Percentiles rank a stretch among this genome's conserved stretches.
Conservation (phyloP, 371 early-diverging fungal genomes). For the Mortierella sp. region DNA sequence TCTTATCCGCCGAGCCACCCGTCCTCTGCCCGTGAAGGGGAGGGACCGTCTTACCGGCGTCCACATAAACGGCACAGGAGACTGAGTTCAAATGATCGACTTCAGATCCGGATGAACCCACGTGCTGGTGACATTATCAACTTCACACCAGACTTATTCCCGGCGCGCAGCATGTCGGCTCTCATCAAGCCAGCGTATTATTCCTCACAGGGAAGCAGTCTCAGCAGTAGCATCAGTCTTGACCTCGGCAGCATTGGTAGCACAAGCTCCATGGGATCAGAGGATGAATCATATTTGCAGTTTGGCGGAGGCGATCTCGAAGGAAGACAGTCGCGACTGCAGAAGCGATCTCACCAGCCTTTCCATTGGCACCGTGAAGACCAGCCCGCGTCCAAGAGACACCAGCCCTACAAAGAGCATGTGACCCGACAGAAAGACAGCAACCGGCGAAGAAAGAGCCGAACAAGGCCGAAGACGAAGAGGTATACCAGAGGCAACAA, state of each 20-base stretch:
- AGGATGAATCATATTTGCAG: neutral
- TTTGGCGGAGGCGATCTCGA: conserved; percentile 9
- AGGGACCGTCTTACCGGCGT: too few species aligned
- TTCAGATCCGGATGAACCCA: conserved; percentile 52
- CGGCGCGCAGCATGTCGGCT: conserved; percentile 29
- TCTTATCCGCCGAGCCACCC: conserved; percentile 8
- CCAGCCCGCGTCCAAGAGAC: conserved; percentile 5
- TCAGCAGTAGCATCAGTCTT: neutral
- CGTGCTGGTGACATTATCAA: conserved; percentile 25
- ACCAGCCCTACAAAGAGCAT: conserved; percentile 6
- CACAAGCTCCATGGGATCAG: neutral
- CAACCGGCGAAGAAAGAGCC: neutral
- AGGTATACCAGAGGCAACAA: neutral
- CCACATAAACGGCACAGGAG: conserved; percentile 10
- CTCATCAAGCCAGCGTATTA: conserved; percentile 37
- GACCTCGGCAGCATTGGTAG: neutral
- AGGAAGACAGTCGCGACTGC: conserved; percentile 33
- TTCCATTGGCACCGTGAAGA: conserved; percentile 9
- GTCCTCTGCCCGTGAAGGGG: neutral
- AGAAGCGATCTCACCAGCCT: conserved; percentile 14
- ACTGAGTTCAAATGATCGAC: conserved; percentile 39
- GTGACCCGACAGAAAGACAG: neutral
- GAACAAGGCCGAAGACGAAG: neutral
- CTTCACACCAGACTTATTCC: conserved; percentile 31
- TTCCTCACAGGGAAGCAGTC: conserved; percentile 13